Percentiles rank a stretch among this genome's conserved stretches.
These are phyloP conservation scores for Mixia osmundae DNA, from an alignment of 1,284 basidiomycete genomes.

Conservation along the genomic window DNA sequence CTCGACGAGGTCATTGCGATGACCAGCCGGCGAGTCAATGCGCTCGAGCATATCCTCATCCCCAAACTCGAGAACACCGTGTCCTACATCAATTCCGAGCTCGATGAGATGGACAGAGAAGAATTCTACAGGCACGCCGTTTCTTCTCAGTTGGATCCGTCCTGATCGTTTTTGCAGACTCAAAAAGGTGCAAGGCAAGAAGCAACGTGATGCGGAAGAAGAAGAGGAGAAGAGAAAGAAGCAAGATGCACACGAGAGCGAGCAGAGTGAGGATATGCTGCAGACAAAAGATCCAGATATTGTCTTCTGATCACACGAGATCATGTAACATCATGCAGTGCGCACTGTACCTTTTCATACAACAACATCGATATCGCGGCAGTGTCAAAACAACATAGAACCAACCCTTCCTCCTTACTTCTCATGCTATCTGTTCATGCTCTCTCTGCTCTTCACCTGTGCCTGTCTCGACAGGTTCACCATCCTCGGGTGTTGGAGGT, in stretches of 20 bases:
- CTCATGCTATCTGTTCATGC: too few species aligned
- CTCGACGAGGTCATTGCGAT: constrained; percentile 97
- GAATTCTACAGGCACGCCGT: constrained; percentile 57
- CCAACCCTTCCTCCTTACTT: too few species aligned
- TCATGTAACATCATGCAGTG: too few species aligned
- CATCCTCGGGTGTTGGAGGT: background rate
- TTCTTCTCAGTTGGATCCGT: background rate
- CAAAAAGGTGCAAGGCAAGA: constrained; percentile 82
- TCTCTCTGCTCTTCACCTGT: too few species aligned
- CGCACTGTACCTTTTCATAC: too few species aligned
- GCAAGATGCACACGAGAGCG: constrained; percentile 18
- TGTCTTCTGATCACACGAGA: constrained; percentile 70
- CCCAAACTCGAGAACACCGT: constrained; percentile 91
- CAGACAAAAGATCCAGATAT: constrained; percentile 69
- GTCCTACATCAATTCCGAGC: constrained; percentile 70
- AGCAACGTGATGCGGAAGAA: constrained; percentile 34
- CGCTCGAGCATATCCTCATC: constrained; percentile 94
- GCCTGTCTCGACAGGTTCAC: too few species aligned
- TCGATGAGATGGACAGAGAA: constrained; percentile 93
- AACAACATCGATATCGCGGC: too few species aligned
- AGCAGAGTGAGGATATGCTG: constrained; percentile 23
- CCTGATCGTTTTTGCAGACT: constrained; percentile 28
- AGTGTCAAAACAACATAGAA: too few species aligned
- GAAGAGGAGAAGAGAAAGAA: constrained; percentile 19
- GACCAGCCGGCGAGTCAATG: constrained; percentile 94